These are phyloP conservation scores for Eucommia ulmoides DNA, from an alignment of 257 asterid genomes.

Conservation along the genomic window DNA sequence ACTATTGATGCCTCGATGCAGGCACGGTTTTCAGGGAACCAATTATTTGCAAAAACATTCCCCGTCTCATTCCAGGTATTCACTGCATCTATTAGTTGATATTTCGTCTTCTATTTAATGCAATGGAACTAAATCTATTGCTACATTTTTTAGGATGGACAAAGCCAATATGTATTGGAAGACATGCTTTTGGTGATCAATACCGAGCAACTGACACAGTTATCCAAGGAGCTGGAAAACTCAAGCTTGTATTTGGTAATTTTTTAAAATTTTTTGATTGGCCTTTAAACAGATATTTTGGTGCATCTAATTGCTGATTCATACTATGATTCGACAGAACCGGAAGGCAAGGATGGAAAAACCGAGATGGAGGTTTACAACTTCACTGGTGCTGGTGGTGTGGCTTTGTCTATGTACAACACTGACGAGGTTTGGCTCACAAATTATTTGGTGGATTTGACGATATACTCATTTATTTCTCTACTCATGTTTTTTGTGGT, in stretches of 20 bases:
- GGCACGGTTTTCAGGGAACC: slow-evolving; percentile 99
- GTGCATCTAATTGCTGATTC: slow-evolving; percentile 2
- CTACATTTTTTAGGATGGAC: slow-evolving; percentile 66
- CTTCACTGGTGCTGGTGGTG: slow-evolving; percentile 97
- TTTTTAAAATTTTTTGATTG: slow-evolving; percentile 1
- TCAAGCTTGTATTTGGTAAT: slow-evolving; percentile 85
- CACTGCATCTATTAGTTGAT: background rate
- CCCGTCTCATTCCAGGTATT: slow-evolving; percentile 86
- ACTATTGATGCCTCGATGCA: slow-evolving; percentile 17
- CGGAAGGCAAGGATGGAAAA: slow-evolving; percentile 68
- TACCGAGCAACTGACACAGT: slow-evolving; percentile 94
- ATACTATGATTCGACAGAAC: slow-evolving; percentile 37
- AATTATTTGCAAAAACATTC: slow-evolving; percentile 85
- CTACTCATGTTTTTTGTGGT: slow-evolving; percentile 11
- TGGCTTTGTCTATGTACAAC: slow-evolving; percentile 96
- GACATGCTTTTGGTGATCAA: slow-evolving; percentile 99
- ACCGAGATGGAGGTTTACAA: slow-evolving; percentile 78
- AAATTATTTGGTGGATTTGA: slow-evolving; percentile 3
- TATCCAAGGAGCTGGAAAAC: slow-evolving; percentile 89
- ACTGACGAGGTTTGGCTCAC: slow-evolving; percentile 81
- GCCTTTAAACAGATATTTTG: background rate
- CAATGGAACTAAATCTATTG: slow-evolving; percentile 6
- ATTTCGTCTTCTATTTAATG: slow-evolving; percentile 6
- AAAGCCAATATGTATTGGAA: slow-evolving; percentile 94
- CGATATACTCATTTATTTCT: background rate